phyloP scores from a whole-genome alignment of 768 basidiomycete genomes.

The Termitomyces sp. region DNA sequence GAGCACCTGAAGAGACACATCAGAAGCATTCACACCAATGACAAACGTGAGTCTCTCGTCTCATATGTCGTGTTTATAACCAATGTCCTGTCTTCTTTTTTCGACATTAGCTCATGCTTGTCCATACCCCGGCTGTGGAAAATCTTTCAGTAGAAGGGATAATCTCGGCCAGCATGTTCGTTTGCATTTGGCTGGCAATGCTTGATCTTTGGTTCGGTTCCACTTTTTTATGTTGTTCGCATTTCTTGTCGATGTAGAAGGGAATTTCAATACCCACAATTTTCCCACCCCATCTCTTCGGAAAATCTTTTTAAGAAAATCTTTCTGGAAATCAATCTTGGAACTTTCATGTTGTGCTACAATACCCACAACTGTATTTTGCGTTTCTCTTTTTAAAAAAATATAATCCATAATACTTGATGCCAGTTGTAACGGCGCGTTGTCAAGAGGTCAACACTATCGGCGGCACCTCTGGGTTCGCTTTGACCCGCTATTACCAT shows the following conservation, averaged over 20 bases:
- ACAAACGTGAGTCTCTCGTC: constrained; percentile 67
- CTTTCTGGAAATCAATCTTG: neutral
- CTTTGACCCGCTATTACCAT: too few relatives aligned
- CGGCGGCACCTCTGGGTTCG: too few relatives aligned
- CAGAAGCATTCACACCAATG: constrained; percentile 84
- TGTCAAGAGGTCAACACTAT: too few relatives aligned
- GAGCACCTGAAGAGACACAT: constrained; percentile 91
- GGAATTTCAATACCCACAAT: neutral
- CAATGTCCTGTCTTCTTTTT: constrained; percentile 18
- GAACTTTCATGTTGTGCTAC: neutral
- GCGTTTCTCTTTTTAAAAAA: neutral
- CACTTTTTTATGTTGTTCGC: neutral
- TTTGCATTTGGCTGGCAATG: constrained; percentile 38
- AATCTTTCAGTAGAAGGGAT: constrained; percentile 69
- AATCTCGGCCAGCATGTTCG: constrained; percentile 74
- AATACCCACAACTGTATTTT: neutral
- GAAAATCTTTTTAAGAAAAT: neutral
- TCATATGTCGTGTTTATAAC: neutral
- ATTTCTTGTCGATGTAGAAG: neutral
- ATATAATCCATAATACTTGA: too few relatives aligned
- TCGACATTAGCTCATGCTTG: constrained; percentile 49
- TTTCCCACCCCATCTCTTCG: neutral
- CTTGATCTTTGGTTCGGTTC: constrained; percentile 5
- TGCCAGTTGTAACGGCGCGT: too few relatives aligned
- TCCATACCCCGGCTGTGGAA: constrained; percentile 58